phyloP scores from a whole-genome alignment of 2,329 filamentous ascomycete species.

The Sclerotinia sclerotiorum region DNA sequence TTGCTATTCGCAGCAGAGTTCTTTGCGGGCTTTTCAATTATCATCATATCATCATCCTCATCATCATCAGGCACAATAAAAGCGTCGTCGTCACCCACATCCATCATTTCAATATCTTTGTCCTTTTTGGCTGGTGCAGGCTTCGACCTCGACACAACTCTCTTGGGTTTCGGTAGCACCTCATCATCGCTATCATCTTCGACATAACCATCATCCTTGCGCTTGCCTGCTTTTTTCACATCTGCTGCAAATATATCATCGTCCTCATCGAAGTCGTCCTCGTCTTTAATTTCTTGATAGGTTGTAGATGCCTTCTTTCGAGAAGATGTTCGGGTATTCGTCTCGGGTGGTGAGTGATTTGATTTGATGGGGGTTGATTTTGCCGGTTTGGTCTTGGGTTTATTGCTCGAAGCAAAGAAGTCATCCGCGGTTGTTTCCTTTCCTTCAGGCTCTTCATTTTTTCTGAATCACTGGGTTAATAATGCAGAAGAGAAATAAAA shows the following conservation, averaged over 20 bases:
- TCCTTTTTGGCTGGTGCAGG: slow-evolving; percentile 43
- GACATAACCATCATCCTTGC: slow-evolving; percentile 71
- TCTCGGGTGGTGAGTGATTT: slow-evolving; percentile 28
- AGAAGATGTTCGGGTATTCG: slow-evolving; percentile 34
- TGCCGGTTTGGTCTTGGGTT: slow-evolving; percentile 35
- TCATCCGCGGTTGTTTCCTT: slow-evolving; percentile 40
- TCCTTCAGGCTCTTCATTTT: slow-evolving; percentile 38
- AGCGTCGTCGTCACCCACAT: slow-evolving; percentile 38
- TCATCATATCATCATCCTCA: slow-evolving; percentile 48
- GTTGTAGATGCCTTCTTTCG: slow-evolving; percentile 35
- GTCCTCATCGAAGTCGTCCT: slow-evolving; percentile 63
- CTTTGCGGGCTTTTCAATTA: slow-evolving; percentile 35
- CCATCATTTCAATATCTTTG: slow-evolving; percentile 48
- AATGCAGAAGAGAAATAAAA: background rate
- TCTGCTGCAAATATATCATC: slow-evolving; percentile 83
- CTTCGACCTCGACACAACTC: slow-evolving; percentile 41
- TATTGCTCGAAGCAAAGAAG: slow-evolving; percentile 41
- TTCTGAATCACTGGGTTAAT: slow-evolving; percentile 28
- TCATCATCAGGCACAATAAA: slow-evolving; percentile 42
- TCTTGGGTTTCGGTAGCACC: slow-evolving; percentile 59
- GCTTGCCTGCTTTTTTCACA: slow-evolving; percentile 62
- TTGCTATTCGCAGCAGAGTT: slow-evolving; percentile 42
- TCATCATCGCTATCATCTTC: slow-evolving; percentile 71
- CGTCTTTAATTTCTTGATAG: slow-evolving; percentile 40
- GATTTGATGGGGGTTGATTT: slow-evolving; percentile 34